Evolutionary conservation across 306 rosid species (phyloP).

Genomic region (Cajanus cajan): DNA sequence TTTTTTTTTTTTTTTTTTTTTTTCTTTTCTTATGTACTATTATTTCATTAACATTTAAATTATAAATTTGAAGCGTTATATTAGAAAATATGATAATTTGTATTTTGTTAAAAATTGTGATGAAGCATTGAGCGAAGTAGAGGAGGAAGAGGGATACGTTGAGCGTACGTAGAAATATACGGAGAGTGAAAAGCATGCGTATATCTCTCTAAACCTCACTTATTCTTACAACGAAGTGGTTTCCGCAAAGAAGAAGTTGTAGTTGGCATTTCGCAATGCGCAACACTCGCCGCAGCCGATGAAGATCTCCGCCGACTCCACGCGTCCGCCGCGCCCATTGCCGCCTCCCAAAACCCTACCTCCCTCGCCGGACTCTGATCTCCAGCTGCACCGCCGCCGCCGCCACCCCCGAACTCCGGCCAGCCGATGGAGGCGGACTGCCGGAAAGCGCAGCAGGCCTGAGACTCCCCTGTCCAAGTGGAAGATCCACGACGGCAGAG

Average conservation of each 20-base stretch:
- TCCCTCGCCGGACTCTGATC: conserved; percentile 65
- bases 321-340: conserved; percentile 35
- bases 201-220: background rate
- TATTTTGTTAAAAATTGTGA: too few species aligned
- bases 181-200: background rate
- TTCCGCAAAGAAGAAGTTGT: too few species aligned
- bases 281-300: conserved; percentile 46
- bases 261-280: conserved; percentile 36
- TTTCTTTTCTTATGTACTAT: too few species aligned
- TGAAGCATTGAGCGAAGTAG: too few species aligned
- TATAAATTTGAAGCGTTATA: too few species aligned
- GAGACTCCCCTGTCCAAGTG: conserved; percentile 77
- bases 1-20: too few species aligned
- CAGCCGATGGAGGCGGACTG: conserved; percentile 38
- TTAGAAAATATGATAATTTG: too few species aligned
- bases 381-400: conserved; percentile 41
- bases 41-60: too few species aligned
- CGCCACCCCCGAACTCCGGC: conserved; percentile 42
- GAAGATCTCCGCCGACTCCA: conserved; percentile 59
- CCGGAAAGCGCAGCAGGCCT: conserved; percentile 70
- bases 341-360: conserved; percentile 28
- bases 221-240: too few species aligned
- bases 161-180: conserved; percentile 20
- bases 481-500: conserved; percentile 46
- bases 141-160: background rate